Percentiles rank a stretch among this genome's conserved stretches.
Evolutionary conservation across 805 yeast genomes (phyloP).

Genomic region (Pichia californica): DNA sequence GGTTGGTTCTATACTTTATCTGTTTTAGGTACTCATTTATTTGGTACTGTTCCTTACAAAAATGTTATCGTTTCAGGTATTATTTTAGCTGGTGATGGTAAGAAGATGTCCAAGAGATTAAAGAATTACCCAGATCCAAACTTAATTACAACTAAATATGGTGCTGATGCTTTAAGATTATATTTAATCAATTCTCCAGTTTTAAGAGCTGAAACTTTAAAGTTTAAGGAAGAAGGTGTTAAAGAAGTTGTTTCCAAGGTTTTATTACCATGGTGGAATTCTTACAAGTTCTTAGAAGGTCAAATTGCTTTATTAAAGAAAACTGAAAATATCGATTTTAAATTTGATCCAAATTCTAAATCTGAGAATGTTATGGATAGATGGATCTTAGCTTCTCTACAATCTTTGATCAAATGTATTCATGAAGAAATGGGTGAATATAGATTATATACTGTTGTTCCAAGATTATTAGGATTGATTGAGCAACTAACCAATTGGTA

Average conservation of each 20-base stretch:
- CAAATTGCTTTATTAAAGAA: constrained; percentile 83
- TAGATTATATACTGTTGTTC: constrained; percentile 93
- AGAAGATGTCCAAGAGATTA: constrained; percentile 97
- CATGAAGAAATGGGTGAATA: constrained; percentile 87
- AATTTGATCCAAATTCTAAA: constrained; percentile 55
- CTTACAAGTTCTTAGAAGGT: constrained; percentile 93
- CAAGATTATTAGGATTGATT: constrained; percentile 78
- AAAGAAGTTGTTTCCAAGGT: constrained; percentile 96
- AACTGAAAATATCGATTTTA: constrained; percentile 61
- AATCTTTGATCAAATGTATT: constrained; percentile 78
- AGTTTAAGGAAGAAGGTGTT: constrained; percentile 98
- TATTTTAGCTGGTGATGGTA: constrained; percentile 96
- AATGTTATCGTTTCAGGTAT: constrained; percentile 96
- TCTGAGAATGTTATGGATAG: constrained; percentile 93
- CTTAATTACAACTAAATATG: constrained; percentile 74
- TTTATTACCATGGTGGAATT: constrained; percentile 97
- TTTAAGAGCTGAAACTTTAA: constrained; percentile 90
- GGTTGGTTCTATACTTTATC: constrained; percentile 99
- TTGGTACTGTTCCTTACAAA: constrained; percentile 87
- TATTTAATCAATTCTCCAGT: constrained; percentile 97
- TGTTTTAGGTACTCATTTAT: constrained; percentile 91
- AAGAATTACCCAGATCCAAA: constrained; percentile 97
- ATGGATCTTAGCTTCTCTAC: constrained; percentile 96
- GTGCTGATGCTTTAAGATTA: constrained; percentile 96
- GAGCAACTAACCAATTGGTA: constrained; percentile 98